Conservation (phyloP, 352 stramenopile genomes). For the Pythium apleroticum region DNA sequence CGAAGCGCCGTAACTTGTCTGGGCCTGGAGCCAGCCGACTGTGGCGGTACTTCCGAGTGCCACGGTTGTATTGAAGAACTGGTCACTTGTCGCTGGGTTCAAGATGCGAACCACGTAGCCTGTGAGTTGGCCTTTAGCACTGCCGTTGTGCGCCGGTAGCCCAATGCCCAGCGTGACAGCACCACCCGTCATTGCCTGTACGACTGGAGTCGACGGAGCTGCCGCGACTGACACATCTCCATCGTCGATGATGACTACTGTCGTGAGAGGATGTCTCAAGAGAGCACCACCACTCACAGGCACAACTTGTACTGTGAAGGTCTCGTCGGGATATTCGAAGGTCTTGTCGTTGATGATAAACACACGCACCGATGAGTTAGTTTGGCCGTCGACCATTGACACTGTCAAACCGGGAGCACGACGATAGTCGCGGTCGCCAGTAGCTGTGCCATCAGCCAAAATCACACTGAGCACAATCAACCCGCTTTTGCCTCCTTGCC, state of each 20-base stretch:
- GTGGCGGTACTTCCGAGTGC: constrained; percentile 14
- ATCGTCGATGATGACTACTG: constrained; percentile 56
- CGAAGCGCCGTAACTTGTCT: constrained; percentile 38
- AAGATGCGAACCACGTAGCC: constrained; percentile 40
- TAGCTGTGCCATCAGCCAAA: constrained; percentile 41
- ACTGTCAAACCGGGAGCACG: constrained; percentile 23
- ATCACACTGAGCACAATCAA: constrained; percentile 38
- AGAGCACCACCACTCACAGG: constrained; percentile 32
- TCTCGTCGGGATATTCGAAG: constrained; percentile 53
- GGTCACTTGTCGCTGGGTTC: neutral
- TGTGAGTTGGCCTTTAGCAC: constrained; percentile 30
- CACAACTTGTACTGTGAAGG: constrained; percentile 40
- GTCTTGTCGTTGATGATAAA: constrained; percentile 62
- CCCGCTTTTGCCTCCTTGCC: constrained; percentile 41
- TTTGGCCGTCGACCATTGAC: constrained; percentile 43
- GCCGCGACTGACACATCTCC: constrained; percentile 45
- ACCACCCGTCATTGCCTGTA: constrained; percentile 41
- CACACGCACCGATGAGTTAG: constrained; percentile 34
- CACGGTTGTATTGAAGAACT: constrained; percentile 19
- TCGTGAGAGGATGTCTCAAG: constrained; percentile 8
- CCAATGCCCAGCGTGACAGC: constrained; percentile 30
- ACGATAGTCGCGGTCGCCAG: constrained; percentile 47
- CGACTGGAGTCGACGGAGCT: constrained; percentile 22
- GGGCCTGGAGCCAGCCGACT: constrained; percentile 31
- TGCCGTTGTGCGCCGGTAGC: constrained; percentile 54